Evolutionary conservation across 2,329 filamentous ascomycete genomes (phyloP), one percentile per base, ranked within the genome.

Genomic region (Diaporthe citri): DNA sequence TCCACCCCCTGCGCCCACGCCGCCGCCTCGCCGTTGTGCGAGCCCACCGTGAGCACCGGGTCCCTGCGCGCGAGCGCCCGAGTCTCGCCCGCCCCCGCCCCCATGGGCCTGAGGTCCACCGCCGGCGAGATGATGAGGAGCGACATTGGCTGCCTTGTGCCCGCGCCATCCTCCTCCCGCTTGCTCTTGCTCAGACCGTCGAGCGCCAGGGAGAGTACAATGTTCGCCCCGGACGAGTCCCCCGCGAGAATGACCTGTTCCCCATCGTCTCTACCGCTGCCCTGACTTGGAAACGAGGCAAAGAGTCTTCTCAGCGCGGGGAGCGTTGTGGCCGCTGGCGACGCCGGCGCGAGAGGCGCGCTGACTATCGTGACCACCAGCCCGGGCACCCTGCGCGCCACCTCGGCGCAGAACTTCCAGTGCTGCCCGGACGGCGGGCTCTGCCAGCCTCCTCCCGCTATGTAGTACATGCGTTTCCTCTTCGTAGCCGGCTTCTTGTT

Each of bases 321-420:
- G 17, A 59, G 31, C 8, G 56, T 6, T 17, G 31, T n/a, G 9
- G 31, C 15, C 20, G 56, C 56, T 1, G 56, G 56, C 17, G 56
- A 59, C 15, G 20, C 17, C 56, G 31, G 56, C 17, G 56, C 56
- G 56, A 59, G 56, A 2, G 56, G 56, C 20, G 56, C 56, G 31
- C 56, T 59, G 56, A 66, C 17, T 8, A 66, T 36, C 28, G 43
- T 36, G 4, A 66, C 31, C 20, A 17, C 10, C 62, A 51, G 62
- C 22, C 62, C 56, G 9, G 56, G 56, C 17, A 59, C 56, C 9
- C 4, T 59, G 31, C 31, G 56, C 31, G 5, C 56, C 34, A 59
- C 9, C 31, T 59, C 56, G 31, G 31, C 31, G 56, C 56, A 59
- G 56, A 59, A 59, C 31, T 36, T 66, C 41, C 62, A 66, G 62